A percentile compares a stretch with the other conserved stretches of the same genome.
Evolutionary conservation across 345 rosid genomes (phyloP).

Genomic region (Pistacia integerrima): DNA sequence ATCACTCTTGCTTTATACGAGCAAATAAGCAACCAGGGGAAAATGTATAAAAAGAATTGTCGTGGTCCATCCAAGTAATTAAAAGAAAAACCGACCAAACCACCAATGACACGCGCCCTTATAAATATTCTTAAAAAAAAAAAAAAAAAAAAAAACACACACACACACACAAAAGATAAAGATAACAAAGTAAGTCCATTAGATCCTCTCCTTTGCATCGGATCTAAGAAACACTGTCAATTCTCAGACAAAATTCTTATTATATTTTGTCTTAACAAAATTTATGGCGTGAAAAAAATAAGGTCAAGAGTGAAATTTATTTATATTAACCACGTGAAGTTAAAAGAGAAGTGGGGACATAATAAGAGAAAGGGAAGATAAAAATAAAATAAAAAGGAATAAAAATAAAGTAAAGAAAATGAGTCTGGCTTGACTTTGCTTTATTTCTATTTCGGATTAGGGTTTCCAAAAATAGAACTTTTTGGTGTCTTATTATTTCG

Average conservation of each 20-base stretch:
- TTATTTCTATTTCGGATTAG: constrained; percentile 1
- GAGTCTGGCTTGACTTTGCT: neutral
- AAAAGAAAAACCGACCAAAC: neutral
- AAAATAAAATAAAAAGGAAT: constrained; percentile 5
- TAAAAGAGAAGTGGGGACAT: constrained; percentile 19
- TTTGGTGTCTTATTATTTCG: neutral
- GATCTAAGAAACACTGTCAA: constrained; percentile 38
- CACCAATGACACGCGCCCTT: neutral
- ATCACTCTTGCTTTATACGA: too few relatives aligned
- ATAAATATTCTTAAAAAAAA: neutral
- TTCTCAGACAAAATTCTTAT: constrained; percentile 14
- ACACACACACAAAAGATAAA: neutral
- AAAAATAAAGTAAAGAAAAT: neutral
- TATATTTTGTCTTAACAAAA: neutral
- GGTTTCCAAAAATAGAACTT: constrained; percentile 22
- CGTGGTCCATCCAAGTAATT: too few relatives aligned
- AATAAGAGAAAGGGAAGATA: neutral
- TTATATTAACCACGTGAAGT: constrained; percentile 12
- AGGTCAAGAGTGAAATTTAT: neutral
- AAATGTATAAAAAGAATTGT: too few relatives aligned
- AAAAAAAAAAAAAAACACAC: neutral
- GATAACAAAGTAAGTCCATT: constrained; percentile 24
- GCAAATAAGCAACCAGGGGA: too few relatives aligned
- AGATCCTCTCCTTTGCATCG: constrained; percentile 29
- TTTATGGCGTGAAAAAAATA: neutral